Base-by-base conservation (phyloP, 805 yeast species). In the Kuraishia capsulata region DNA sequence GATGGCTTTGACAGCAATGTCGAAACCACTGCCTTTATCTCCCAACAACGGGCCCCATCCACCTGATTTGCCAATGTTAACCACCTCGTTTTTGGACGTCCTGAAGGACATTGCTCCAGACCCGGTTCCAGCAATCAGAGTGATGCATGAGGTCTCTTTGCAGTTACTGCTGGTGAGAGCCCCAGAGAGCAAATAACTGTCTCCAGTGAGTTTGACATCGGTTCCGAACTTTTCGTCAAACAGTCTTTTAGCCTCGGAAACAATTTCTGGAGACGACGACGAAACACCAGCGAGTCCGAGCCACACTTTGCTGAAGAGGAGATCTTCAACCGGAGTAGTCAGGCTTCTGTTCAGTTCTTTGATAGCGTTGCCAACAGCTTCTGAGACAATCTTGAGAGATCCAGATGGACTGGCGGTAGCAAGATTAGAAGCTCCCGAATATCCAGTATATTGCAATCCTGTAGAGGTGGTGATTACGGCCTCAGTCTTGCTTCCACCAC, bases 401-500 rank as follows among this genome's bases (percentile, higher is more conserved):
- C 6, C 13, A 5, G 13, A 13, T 5, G 14, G 8, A 5, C 17
- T 6, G 6, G 6, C 14, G 6, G 31, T 11, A 14, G 31, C 31
- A 8, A 28, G 36, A 25, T 45, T 49, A 14, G 48, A 39, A 11
- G 48, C 26, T n/a, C 48, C 52, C 11, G 39, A 35, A 8, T n/a
- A 30, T 4, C 47, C 45, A 1, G 33, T 20, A 16, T 37, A 37
- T 13, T 38, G 35, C 10, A 28, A 19, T 6, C 49, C 50, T 16
- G 36, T 21, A 3, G 42, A 19, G 13, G 35, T 36, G 19, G 40
- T 40, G 20, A 49, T 39, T 5, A 42, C 44, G 5, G 46, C 51
- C 6, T 45, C 33, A 20, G 52, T 46, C 28, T 47, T 47, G 20
- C 52, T 40, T 4, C 54, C 54, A n/a, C 54, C 54, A n/a, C 50